These are phyloP conservation scores for Trametes cinnabarina DNA, from an alignment of 768 basidiomycete species.

Conservation along the genomic window DNA sequence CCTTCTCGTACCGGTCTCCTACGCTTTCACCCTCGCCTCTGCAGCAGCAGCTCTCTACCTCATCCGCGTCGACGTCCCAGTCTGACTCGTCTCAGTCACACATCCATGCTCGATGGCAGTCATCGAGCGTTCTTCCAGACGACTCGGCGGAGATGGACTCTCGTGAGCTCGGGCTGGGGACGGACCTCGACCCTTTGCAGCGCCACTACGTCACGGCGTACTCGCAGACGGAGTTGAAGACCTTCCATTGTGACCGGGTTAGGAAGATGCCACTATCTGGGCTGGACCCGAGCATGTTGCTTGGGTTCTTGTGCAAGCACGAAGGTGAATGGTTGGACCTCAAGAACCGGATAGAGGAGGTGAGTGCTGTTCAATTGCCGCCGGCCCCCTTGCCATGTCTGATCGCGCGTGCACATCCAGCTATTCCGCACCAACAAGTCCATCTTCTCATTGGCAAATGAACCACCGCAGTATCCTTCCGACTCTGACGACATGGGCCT, in stretches of 20 bases:
- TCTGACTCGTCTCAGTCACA: slow-evolving; percentile 32
- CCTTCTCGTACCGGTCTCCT: slow-evolving; percentile 57
- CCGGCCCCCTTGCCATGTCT: too few species aligned
- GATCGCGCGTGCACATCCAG: slow-evolving; percentile 26
- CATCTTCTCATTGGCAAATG: slow-evolving; percentile 86
- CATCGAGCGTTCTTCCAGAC: slow-evolving; percentile 25
- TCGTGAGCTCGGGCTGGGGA: slow-evolving; percentile 36
- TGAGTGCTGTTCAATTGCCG: slow-evolving; percentile 36
- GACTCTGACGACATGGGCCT: slow-evolving; percentile 79
- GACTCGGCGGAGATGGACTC: slow-evolving; percentile 35
- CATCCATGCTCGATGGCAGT: slow-evolving; percentile 32
- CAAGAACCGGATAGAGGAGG: slow-evolving; percentile 65
- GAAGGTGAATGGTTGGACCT: slow-evolving; percentile 88
- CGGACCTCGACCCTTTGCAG: slow-evolving; percentile 46
- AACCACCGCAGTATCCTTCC: slow-evolving; percentile 79
- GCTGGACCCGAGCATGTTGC: slow-evolving; percentile 94
- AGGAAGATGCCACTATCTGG: slow-evolving; percentile 91
- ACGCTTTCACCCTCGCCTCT: slow-evolving; percentile 58
- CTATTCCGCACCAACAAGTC: slow-evolving; percentile 48
- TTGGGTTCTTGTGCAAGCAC: slow-evolving; percentile 85
- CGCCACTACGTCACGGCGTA: slow-evolving; percentile 76
- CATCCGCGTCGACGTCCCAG: slow-evolving; percentile 34
- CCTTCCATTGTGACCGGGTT: slow-evolving; percentile 96
- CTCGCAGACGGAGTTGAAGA: slow-evolving; percentile 65
- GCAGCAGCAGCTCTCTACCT: slow-evolving; percentile 57